Evolutionary conservation across 345 rosid species (phyloP), one percentile per base, ranked within the genome.

Genomic region (Adansonia digitata): DNA sequence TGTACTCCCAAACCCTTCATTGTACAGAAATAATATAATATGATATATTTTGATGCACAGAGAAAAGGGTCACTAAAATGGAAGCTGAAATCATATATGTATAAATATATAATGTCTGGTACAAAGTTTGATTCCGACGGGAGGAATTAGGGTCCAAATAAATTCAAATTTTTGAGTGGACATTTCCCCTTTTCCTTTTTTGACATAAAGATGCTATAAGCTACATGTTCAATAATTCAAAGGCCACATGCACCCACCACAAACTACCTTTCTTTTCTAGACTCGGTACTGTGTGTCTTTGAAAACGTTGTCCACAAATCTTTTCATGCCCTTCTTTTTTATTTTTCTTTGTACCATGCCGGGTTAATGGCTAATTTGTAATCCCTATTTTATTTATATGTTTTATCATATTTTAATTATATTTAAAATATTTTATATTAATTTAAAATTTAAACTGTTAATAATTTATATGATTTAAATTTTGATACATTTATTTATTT

Each of bases 151-250:
- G 69, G 48, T 20, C 49, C 51, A 65, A 40, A 5, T 46, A 12
- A 65, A 24, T 22, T 66, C n/a, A 42, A 68, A 42, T 13, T 7
- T 14, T 68, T 45, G 14, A 45, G 56, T 15, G 72, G 56, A 49
- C 60, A 34, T 49, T 69, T 69, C 9, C 7, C 22, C 6, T 1
- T 49, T 49, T 3, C 24, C 34, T 56, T 51, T n/a, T 49, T 49
- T 70, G 61, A 51, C 73, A 70, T 29, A 70, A 70, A 70, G 60
- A 70, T 46, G 72, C 39, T 29, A n/a, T n/a, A 27, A 26, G 72
- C 56, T 27, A 42, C 12, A 42, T 45, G 39, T 18, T 11, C 46
- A 51, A 70, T 51, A 70, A 70, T 70, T 70, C n/a, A 34, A 35
- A 15, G 24, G 14, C 26, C 29, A 70, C 61, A 70, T 31, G 73